Base-by-base conservation (phyloP, 345 rosid genomes). In the Hibiscus mutabilis region DNA sequence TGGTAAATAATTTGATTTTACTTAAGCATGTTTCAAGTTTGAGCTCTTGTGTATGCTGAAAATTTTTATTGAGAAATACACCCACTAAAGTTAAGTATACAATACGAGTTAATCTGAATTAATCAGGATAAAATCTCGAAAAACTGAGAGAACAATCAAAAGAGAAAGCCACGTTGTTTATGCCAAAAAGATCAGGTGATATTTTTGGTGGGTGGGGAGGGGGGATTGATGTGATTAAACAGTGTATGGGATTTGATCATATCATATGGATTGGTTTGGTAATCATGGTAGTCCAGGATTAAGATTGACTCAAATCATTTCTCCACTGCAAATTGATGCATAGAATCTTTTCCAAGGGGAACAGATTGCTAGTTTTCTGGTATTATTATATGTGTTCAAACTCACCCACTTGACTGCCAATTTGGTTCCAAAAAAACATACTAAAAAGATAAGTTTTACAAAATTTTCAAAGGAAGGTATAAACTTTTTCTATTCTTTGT, bases 211-310 rank as follows among this genome's bases (percentile, higher is more conserved):
- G 40, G 40, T 35, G 40, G 51, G n/a, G 10, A 19, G 60, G 60
- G 27, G 51, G 44, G 46, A 76, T 73, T 70, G 55, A 75, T 78
- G 31, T 53, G 35, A 51, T 15, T 35, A 56, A 37, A 77, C 22
- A 76, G 79, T 72, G 61, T 31, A 33, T 65, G 57, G 53, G 75
- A 76, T 73, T 62, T 68, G 65, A 82, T 77, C 72, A 75, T 66
- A 71, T 78, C 71, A 79, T 79, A 73, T 73, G 60, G 68, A 60
- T 74, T 73, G 70, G 59, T 76, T 49, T 24, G 61, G 53, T 70
- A 74, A 86, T 89, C 66, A 89, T 87, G 72, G 69, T 75, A 71
- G 84, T 82, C 86, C 80, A 82, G 75, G 85, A 84, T 81, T 58
- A 66, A 72, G 80, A 82, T 64, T 75, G 84, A 68, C 82, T 57